These are phyloP conservation scores for Exidia glandulosa DNA, from an alignment of 768 basidiomycete genomes.

Conservation along the genomic window DNA sequence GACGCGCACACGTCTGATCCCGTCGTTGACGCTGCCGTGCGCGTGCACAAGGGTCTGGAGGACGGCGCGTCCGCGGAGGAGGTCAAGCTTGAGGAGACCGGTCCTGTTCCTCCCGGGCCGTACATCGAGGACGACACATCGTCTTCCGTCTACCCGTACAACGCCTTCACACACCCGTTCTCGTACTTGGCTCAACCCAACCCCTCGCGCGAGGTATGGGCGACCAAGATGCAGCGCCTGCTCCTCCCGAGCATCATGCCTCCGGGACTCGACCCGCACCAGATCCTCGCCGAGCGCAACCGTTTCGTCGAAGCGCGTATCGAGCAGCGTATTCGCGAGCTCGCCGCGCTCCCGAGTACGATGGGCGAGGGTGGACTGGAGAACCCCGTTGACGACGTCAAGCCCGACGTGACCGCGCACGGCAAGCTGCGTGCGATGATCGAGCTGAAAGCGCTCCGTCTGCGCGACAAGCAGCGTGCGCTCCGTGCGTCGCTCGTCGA, in stretches of 20 bases:
- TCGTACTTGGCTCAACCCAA: constrained; percentile 58
- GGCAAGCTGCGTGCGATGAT: constrained; percentile 85
- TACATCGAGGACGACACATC: constrained; percentile 69
- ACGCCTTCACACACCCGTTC: constrained; percentile 69
- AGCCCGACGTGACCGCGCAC: constrained; percentile 30
- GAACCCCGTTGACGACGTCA: constrained; percentile 29
- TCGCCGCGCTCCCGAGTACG: constrained; percentile 68
- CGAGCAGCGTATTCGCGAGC: constrained; percentile 77
- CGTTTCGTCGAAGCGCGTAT: constrained; percentile 84
- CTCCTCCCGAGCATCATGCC: constrained; percentile 88
- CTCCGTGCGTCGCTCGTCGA: constrained; percentile 80
- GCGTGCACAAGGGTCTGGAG: constrained; percentile 46
- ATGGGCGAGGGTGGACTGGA: constrained; percentile 69
- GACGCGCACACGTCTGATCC: constrained; percentile 43
- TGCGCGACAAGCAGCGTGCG: constrained; percentile 85
- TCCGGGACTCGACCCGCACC: constrained; percentile 81
- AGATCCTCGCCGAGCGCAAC: constrained; percentile 84
- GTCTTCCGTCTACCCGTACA: constrained; percentile 85
- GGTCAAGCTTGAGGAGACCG: constrained; percentile 45
- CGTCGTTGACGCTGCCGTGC: constrained; percentile 66
- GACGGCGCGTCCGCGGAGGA: constrained; percentile 24
- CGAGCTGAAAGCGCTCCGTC: constrained; percentile 80
- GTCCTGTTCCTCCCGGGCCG: constrained; percentile 58
- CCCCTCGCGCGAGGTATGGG: constrained; percentile 48
- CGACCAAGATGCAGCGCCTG: constrained; percentile 66